Conservation (phyloP, 805 yeast species). For the Kockiozyma suomiensis region DNA sequence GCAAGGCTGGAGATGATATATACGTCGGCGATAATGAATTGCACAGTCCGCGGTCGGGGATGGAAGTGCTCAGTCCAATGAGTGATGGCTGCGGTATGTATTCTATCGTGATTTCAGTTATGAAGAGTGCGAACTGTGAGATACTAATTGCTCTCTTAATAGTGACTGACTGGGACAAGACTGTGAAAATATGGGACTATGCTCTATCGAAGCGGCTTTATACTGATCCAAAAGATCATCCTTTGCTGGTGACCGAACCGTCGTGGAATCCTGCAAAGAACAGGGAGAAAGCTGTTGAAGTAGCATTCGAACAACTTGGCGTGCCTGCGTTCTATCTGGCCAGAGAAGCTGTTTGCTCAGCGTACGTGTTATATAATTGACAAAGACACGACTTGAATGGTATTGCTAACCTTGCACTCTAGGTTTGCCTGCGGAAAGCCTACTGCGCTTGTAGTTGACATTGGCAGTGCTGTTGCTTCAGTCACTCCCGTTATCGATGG, state of each 20-base stretch:
- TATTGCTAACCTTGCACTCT: constrained; percentile 37
- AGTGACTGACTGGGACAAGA: constrained; percentile 62
- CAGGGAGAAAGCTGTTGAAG: constrained; percentile 60
- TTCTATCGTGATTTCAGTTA: not conserved
- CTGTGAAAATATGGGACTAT: constrained; percentile 67
- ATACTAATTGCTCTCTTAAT: not conserved
- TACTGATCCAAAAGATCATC: constrained; percentile 60
- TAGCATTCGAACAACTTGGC: constrained; percentile 72
- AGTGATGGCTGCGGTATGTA: constrained; percentile 41
- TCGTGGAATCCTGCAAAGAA: constrained; percentile 68
- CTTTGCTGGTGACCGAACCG: constrained; percentile 65
- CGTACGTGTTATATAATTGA: constrained; percentile 34
- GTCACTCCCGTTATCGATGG: constrained; percentile 65
- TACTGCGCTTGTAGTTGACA: constrained; percentile 76
- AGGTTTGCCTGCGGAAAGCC: constrained; percentile 77
- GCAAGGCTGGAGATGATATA: constrained; percentile 40
- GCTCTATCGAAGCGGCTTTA: constrained; percentile 57
- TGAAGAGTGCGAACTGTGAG: no score
- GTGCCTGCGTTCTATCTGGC: constrained; percentile 79
- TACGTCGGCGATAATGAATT: constrained; percentile 49
- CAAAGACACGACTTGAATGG: no score
- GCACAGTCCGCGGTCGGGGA: constrained; percentile 42
- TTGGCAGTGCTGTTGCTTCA: constrained; percentile 69
- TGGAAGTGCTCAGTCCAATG: constrained; percentile 43
- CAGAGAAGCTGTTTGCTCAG: constrained; percentile 71